A percentile compares a stretch with the other conserved stretches of the same genome.
Conservation (phyloP, 768 basidiomycete species). For the Collybia mongolica region DNA sequence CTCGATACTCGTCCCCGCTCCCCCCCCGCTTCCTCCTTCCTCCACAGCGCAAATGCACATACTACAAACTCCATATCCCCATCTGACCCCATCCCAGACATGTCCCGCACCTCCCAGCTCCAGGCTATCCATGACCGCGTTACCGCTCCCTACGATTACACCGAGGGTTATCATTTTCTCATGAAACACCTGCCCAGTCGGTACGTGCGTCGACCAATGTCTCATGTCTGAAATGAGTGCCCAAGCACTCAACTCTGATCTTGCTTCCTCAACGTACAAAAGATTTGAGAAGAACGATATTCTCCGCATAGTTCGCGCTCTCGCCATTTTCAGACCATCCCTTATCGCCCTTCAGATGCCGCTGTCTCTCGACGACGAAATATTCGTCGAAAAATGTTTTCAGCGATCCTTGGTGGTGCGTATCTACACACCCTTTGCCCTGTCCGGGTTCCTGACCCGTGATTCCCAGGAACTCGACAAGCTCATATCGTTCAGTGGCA, state of each 20-base stretch:
- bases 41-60: constrained; percentile 26
- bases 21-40: constrained; percentile 30
- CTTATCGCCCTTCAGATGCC: constrained; percentile 99
- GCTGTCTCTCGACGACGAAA: constrained; percentile 91
- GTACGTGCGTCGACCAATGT: constrained; percentile 51
- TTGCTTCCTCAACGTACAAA: constrained; percentile 20
- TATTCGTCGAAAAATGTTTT: constrained; percentile 95
- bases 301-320: constrained; percentile 87
- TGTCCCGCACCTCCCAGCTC: constrained; percentile 35
- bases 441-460: constrained; percentile 8
- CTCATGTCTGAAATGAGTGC: constrained; percentile 37
- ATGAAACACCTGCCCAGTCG: constrained; percentile 90
- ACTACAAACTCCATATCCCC: constrained; percentile 29
- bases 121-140: constrained; percentile 67
- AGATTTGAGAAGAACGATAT: constrained; percentile 98
- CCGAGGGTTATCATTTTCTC: constrained; percentile 93
- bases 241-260: constrained; percentile 25
- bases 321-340: constrained; percentile 95
- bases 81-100: constrained; percentile 1
- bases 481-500: constrained; percentile 94
- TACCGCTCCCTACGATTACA: constrained; percentile 87
- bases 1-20: constrained; percentile 41
- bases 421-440: constrained; percentile 15
- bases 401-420: constrained; percentile 87
- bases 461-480: constrained; percentile 85